Base-by-base conservation (phyloP, 345 rosid genomes). In the Geranium rotundifolium region DNA sequence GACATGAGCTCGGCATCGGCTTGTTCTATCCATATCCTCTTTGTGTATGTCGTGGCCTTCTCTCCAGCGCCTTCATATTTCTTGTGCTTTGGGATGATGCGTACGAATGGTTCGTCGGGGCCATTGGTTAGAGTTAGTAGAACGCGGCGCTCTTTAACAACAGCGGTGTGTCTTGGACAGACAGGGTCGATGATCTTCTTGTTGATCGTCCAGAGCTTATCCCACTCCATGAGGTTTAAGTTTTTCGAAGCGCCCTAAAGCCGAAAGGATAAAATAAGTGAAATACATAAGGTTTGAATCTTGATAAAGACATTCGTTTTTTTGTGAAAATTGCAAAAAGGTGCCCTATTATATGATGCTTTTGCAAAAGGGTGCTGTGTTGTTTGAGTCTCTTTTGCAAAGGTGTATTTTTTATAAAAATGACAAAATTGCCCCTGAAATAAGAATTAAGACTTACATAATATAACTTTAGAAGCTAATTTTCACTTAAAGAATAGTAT, bases 191-290 rank as follows among this genome's bases (percentile, higher is more conserved):
- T 59, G 29, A 90, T 90, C 76, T 81, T 88, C 86, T 95, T 88
- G 59, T 93, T 93, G 29, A 93, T 90, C 23, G 89, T 78, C 99
- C 99, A 95, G 54, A 95, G 85, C 66, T 95, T 90, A 77, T 95
- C 99, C 99, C 99, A 84, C 64, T 88, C 99, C 97, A 95, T 90
- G 23, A 95, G 87, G 69, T 90, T 90, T 41, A 90, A 86, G 75
- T 90, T 93, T 72, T 90, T 93, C 0, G 92, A 93, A 34, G 96
- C 99, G 0, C 97, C 97, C 95, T 89, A 79, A 37, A n/a, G 77
- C 74, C 65, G 4, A 29, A 69, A 30, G 60, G 29, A 65, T 17
- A 61, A 7, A 57, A 37, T 57, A 59, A 56, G 16, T 15, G 23
- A 67, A 54, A 5, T 1, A 5, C 50, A 50, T n/a, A n/a, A n/a